phyloP scores from a whole-genome alignment of 2,329 filamentous ascomycete genomes.

The Paracoccidioides brasiliensis region DNA sequence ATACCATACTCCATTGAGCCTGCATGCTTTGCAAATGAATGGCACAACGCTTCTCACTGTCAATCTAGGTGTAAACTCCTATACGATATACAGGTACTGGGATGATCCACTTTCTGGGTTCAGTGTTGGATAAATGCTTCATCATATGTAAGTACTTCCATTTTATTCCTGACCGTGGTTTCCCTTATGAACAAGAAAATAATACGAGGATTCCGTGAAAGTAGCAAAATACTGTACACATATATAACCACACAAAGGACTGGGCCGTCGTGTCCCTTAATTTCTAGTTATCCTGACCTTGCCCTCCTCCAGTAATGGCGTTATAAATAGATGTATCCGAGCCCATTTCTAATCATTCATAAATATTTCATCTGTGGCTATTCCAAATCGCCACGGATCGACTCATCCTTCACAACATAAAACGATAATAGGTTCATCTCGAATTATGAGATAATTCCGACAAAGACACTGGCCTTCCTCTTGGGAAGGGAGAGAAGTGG shows the following conservation, averaged over 20 bases:
- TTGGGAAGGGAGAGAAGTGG: not conserved
- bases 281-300: too few species aligned
- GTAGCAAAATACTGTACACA: not conserved
- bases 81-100: too few species aligned
- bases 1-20: too few species aligned
- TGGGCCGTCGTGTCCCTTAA: not conserved
- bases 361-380: not conserved
- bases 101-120: too few species aligned
- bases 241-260: not conserved
- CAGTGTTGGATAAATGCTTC: not conserved
- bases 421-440: not conserved
- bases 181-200: too few species aligned
- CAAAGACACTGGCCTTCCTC: not conserved
- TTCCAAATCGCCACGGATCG: not conserved
- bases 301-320: conserved; percentile 12
- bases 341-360: conserved; percentile 8
- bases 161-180: not conserved
- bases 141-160: not conserved
- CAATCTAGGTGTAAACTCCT: too few species aligned
- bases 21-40: too few species aligned
- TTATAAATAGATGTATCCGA: conserved; percentile 7
- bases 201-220: not conserved
- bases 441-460: not conserved
- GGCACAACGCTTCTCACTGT: too few species aligned
- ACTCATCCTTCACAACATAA: not conserved